Base-by-base conservation (phyloP, 2,329 filamentous ascomycete species). In the Fusarium anguioides region DNA sequence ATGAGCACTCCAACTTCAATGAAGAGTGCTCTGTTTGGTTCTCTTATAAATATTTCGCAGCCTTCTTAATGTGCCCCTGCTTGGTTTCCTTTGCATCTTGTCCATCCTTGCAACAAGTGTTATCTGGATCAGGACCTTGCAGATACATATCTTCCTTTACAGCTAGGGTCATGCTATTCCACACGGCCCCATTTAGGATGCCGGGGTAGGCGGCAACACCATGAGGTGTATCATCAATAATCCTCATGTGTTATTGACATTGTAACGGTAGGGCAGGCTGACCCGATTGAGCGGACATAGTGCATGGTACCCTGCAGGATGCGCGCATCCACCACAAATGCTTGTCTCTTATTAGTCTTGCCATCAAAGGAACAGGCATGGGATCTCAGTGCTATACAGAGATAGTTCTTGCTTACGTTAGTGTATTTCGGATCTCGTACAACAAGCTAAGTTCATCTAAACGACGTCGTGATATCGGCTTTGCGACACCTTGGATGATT, bases 211-310 rank as follows among this genome's bases (percentile, higher is more conserved):
- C 21, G 44, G 29, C 31, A 26, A 36, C 18, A 35, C 14, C 23
- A 48, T 27, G 33, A 27, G 33, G 31, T 31, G 45, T 49, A 29
- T 39, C 46, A 49, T 49, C 33, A 27, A 49, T 20, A 49, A 49
- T 49, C 33, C 33, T 29, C 23, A 39, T 27, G 33, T 49, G 24
- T 49, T 49, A 49, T 49, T 49, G 46, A 49, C 46, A 29, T 49
- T 29, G 46, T 49, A 49, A 49, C 33, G 23, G 35, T 39, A 49
- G 46, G 46, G 24, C 33, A 14, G 46, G 33, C 24, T 49, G 33
- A 49, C 18, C 33, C 46, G 46, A 49, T 39, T 49, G 46, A 49
- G 46, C 33, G 46, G 46, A 37, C 21, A 37, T 21, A n/a, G 45
- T 46, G 18, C 15, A 33, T 33, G 27, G 33, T 33, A 23, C n/a